A percentile compares a stretch with the other conserved stretches of the same genome.
phyloP scores from a whole-genome alignment of 192 early-diverging fungal genomes.

The Dimargaris cristalligena region DNA sequence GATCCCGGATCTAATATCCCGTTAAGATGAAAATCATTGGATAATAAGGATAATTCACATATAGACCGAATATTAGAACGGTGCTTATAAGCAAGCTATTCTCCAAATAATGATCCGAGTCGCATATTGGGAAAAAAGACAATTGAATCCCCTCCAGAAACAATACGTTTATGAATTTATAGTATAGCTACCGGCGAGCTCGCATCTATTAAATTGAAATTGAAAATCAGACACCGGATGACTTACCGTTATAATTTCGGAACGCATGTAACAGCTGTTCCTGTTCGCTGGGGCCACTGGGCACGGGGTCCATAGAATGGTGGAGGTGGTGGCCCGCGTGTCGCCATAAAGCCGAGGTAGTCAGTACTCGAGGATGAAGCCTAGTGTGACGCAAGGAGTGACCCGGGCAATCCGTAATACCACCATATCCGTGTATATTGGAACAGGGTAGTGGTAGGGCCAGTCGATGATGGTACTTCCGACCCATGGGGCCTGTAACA shows the following conservation, averaged over 20 bases:
- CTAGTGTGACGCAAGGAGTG: too few relatives aligned
- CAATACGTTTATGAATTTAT: background rate
- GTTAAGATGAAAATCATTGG: too few relatives aligned
- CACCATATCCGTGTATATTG: too few relatives aligned
- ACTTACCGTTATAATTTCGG: background rate
- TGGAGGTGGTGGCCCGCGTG: too few relatives aligned
- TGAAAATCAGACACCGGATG: background rate
- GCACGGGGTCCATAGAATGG: too few relatives aligned
- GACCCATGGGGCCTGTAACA: too few relatives aligned
- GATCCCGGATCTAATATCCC: constrained; percentile 42
- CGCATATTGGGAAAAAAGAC: background rate
- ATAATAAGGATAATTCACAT: background rate
- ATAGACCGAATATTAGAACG: background rate
- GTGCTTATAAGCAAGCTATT: background rate
- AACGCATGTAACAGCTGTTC: background rate
- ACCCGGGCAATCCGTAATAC: too few relatives aligned
- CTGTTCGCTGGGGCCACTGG: too few relatives aligned
- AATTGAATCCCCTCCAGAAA: background rate
- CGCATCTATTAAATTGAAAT: background rate
- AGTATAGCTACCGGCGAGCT: background rate
- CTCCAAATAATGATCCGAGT: background rate
- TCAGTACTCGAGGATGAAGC: too few relatives aligned
- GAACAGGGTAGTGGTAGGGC: too few relatives aligned
- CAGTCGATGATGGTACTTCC: too few relatives aligned
- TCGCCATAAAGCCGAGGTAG: too few relatives aligned